Conservation (phyloP, 345 rosid genomes). For the Conringia planisiliqua region DNA sequence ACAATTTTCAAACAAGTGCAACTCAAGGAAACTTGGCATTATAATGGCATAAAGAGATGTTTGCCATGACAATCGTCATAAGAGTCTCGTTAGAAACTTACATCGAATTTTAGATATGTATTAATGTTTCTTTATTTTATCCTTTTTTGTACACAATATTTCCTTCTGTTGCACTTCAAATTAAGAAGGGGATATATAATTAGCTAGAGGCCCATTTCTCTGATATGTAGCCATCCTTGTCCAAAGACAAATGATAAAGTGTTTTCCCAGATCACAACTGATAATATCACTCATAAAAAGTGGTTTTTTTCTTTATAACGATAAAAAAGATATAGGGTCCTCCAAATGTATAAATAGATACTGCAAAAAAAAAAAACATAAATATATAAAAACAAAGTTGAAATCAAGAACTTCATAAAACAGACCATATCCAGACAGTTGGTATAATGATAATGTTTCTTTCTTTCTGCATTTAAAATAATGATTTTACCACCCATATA, state of each 20-base stretch:
- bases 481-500: constrained; percentile 12
- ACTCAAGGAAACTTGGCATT: no score
- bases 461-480: constrained; percentile 17
- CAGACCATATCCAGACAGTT: constrained; percentile 28
- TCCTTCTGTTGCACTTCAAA: background rate
- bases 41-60: no score
- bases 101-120: no score
- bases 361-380: background rate
- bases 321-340: constrained; percentile 3
- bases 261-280: background rate
- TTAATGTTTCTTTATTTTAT: background rate
- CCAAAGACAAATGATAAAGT: constrained; percentile 1
- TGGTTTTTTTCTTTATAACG: background rate
- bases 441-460: constrained; percentile 25
- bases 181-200: background rate
- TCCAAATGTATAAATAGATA: constrained; percentile 2
- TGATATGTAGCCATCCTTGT: constrained; percentile 11
- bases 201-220: background rate
- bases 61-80: no score
- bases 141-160: background rate
- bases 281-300: constrained; percentile 1
- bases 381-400: background rate
- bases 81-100: no score
- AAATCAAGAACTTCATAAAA: constrained; percentile 23
- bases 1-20: no score